Percentiles rank a stretch among this genome's conserved stretches.
These are phyloP conservation scores for Didymella keratinophila DNA, from an alignment of 2,329 filamentous ascomycete genomes.

Conservation along the genomic window DNA sequence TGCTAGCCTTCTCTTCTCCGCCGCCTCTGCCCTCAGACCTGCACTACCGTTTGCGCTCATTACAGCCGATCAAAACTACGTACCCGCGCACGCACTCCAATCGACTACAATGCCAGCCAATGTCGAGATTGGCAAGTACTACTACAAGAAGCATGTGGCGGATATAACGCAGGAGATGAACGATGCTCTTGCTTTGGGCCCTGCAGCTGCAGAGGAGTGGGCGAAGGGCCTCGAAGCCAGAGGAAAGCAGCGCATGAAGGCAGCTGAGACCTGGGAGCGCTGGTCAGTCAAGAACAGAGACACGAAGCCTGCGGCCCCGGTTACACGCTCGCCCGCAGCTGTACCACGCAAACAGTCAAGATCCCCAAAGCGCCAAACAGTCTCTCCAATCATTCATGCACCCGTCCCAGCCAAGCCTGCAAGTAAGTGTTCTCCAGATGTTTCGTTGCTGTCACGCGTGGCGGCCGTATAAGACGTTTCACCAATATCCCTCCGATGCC, in stretches of 20 bases:
- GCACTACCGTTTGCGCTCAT: conserved; percentile 75
- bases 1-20: conserved; percentile 71
- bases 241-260: conserved; percentile 67
- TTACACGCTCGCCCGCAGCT: conserved; percentile 28
- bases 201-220: conserved; percentile 77
- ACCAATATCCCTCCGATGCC: conserved; percentile 32
- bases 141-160: conserved; percentile 68
- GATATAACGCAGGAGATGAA: conserved; percentile 69
- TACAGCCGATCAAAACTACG: conserved; percentile 67
- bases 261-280: conserved; percentile 76
- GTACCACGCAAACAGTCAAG: conserved; percentile 29
- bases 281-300: conserved; percentile 64
- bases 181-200: conserved; percentile 70
- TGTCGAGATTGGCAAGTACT: conserved; percentile 69
- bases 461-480: conserved; percentile 26
- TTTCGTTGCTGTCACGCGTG: conserved; percentile 27
- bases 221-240: conserved; percentile 73
- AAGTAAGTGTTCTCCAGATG: conserved; percentile 42
- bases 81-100: conserved; percentile 65
- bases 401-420: conserved; percentile 36
- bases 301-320: conserved; percentile 31
- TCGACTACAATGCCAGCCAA: conserved; percentile 57
- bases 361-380: conserved; percentile 38
- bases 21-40: conserved; percentile 67
- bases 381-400: conserved; percentile 45